Conservation (phyloP, 768 basidiomycete species). For the Punctularia strigosozonata region DNA sequence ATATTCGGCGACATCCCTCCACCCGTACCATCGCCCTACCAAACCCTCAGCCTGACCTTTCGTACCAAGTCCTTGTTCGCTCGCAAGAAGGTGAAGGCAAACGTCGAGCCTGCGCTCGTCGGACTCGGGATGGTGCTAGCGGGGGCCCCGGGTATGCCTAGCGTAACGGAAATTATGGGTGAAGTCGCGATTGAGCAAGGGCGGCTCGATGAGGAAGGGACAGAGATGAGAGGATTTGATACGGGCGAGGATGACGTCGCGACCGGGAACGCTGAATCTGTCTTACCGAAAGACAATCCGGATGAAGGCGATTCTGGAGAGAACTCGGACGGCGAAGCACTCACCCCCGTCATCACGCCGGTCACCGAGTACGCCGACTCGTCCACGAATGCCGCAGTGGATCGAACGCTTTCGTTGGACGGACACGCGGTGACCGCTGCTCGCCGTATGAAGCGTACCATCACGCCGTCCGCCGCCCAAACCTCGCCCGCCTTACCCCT, state of each 20-base stretch:
- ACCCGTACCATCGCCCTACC: slow-evolving; percentile 56
- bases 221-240: slow-evolving; percentile 37
- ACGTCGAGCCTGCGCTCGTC: slow-evolving; percentile 64
- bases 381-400: too few species aligned
- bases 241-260: slow-evolving; percentile 31
- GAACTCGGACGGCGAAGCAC: too few species aligned
- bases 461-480: slow-evolving; percentile 52
- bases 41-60: slow-evolving; percentile 37
- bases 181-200: slow-evolving; percentile 87
- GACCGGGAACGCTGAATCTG: slow-evolving; percentile 7
- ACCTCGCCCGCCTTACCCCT: slow-evolving; percentile 66
- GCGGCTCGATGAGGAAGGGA: slow-evolving; percentile 51
- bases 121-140: slow-evolving; percentile 80
- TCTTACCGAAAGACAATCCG: slow-evolving; percentile 5
- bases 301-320: too few species aligned
- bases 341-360: too few species aligned
- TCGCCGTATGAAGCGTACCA: slow-evolving; percentile 23
- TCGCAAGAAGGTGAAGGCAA: slow-evolving; percentile 58
- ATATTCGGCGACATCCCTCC: slow-evolving; percentile 84
- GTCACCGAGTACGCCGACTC: too few species aligned
- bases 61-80: slow-evolving; percentile 37
- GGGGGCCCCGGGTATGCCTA: slow-evolving; percentile 65
- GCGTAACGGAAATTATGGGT: slow-evolving; percentile 62
- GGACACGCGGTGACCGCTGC: too few species aligned
- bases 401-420: too few species aligned